phyloP scores from a whole-genome alignment of 2,329 filamentous ascomycete genomes.

The Pochonia chlamydosporia region DNA sequence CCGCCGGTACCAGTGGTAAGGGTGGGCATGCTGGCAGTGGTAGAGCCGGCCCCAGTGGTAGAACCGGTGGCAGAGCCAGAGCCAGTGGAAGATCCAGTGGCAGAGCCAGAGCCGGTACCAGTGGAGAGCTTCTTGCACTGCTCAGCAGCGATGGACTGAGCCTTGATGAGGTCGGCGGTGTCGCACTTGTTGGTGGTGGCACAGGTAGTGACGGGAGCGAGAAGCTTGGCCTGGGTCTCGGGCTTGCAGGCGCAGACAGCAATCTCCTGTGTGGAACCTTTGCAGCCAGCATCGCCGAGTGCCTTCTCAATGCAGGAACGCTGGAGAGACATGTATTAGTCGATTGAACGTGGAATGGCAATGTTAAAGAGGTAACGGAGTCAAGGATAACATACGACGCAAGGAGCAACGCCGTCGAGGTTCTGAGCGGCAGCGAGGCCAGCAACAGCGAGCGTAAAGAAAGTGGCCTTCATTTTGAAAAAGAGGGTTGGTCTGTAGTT shows the following conservation, averaged over 20 bases:
- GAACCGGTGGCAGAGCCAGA: slow-evolving; percentile 3
- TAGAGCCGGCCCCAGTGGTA: slow-evolving; percentile 6
- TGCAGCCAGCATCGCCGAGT: slow-evolving; percentile 19
- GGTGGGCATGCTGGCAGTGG: not conserved
- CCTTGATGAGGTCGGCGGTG: slow-evolving; percentile 22
- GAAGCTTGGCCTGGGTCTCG: slow-evolving; percentile 27
- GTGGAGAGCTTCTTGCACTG: slow-evolving; percentile 21
- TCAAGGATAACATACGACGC: slow-evolving; percentile 30
- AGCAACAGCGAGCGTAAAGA: slow-evolving; percentile 25
- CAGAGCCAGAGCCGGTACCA: slow-evolving; percentile 5
- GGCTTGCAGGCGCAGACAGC: slow-evolving; percentile 33
- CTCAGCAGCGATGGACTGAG: slow-evolving; percentile 23
- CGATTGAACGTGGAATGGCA: not conserved
- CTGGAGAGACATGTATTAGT: slow-evolving; percentile 12
- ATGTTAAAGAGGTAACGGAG: too few relatives aligned
- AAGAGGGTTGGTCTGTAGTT: not conserved
- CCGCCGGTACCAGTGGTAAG: slow-evolving; percentile 10
- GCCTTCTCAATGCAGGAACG: slow-evolving; percentile 27
- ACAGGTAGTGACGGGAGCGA: slow-evolving; percentile 23
- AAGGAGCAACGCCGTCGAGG: slow-evolving; percentile 28
- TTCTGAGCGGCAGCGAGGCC: slow-evolving; percentile 33
- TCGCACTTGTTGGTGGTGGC: slow-evolving; percentile 27
- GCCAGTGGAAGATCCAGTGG: slow-evolving; percentile 4
- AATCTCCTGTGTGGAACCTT: slow-evolving; percentile 1
- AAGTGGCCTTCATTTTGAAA: slow-evolving; percentile 34